These are phyloP conservation scores for Cyberlindnera americana DNA, from an alignment of 805 yeast species.

Conservation along the genomic window DNA sequence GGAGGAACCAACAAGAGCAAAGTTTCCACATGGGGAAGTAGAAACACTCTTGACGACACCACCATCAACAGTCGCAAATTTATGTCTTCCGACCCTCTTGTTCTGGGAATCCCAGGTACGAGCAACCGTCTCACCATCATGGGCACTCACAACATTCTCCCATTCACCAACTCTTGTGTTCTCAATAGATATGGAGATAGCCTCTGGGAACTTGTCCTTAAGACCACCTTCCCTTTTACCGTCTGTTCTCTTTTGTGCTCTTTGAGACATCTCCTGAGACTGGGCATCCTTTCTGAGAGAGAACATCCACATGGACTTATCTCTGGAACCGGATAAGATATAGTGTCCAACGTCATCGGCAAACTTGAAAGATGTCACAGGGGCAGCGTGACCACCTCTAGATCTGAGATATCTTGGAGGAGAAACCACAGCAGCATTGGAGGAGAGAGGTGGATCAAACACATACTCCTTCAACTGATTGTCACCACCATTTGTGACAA, in stretches of 20 bases:
- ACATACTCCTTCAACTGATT: conserved; percentile 86
- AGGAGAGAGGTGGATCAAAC: conserved; percentile 84
- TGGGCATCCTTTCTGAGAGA: conserved; percentile 95
- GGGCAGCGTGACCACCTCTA: conserved; percentile 96
- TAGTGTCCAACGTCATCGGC: conserved; percentile 81
- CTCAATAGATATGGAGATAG: conserved; percentile 65
- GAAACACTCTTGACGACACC: conserved; percentile 72
- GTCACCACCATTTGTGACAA: conserved; percentile 88
- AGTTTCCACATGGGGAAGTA: conserved; percentile 92
- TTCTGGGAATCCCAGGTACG: conserved; percentile 85
- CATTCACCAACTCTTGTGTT: conserved; percentile 81
- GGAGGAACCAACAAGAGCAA: conserved; percentile 87
- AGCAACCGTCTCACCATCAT: conserved; percentile 77
- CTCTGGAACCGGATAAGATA: conserved; percentile 81
- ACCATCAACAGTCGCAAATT: conserved; percentile 69
- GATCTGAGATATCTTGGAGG: conserved; percentile 92
- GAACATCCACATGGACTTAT: conserved; percentile 84
- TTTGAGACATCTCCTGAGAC: conserved; percentile 88
- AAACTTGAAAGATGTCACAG: conserved; percentile 74
- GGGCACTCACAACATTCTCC: conserved; percentile 91
- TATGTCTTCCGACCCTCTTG: conserved; percentile 76
- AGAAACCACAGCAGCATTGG: conserved; percentile 57
- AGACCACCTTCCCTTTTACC: conserved; percentile 57
- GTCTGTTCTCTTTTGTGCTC: conserved; percentile 43
- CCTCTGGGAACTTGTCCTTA: conserved; percentile 74